phyloP scores from a whole-genome alignment of 192 early-diverging fungal species.

The Mortierella hygrophila region DNA sequence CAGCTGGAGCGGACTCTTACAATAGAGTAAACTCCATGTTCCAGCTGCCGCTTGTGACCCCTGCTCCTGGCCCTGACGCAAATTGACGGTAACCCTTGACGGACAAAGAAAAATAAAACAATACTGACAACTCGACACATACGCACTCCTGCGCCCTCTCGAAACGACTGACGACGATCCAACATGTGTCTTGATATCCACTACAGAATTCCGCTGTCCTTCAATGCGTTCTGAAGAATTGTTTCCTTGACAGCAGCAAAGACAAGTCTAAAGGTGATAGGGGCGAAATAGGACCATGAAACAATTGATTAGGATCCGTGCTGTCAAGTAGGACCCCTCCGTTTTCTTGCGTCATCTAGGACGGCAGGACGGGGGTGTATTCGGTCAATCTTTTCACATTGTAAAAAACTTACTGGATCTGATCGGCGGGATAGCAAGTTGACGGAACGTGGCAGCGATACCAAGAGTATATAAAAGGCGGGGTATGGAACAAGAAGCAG shows the following conservation, averaged over 20 bases:
- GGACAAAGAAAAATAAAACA: not conserved
- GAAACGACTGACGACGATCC: not conserved
- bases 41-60: too few species aligned
- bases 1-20: not conserved
- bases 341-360: not conserved
- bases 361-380: not conserved
- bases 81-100: not conserved
- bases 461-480: not conserved
- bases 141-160: not conserved
- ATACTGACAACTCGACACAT: not conserved
- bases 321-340: not conserved
- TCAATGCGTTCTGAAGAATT: constrained; percentile 85
- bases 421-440: not conserved
- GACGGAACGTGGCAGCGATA: not conserved
- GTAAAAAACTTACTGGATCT: constrained; percentile 19
- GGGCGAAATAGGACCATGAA: not conserved
- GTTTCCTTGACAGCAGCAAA: constrained; percentile 95
- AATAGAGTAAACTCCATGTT: not conserved
- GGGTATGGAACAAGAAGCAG: not conserved
- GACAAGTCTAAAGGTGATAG: constrained; percentile 63
- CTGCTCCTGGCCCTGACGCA: not conserved
- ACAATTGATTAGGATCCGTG: not conserved
- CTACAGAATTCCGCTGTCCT: constrained; percentile 79
- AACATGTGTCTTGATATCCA: not conserved
- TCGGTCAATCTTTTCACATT: not conserved